phyloP scores from a whole-genome alignment of 257 asterid genomes.

The Gardenia jasminoides region DNA sequence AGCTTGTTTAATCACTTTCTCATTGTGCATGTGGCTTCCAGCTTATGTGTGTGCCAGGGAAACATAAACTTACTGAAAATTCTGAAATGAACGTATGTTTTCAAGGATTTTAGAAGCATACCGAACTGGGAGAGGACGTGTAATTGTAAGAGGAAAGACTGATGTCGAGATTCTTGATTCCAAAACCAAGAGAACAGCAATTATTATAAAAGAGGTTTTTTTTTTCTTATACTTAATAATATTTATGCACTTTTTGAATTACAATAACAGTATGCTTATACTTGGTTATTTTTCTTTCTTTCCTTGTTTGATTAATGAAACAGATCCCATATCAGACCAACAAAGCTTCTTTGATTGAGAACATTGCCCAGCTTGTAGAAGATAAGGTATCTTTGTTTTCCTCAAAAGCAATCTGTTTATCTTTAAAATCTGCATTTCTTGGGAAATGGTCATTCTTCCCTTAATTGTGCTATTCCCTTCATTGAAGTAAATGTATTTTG shows the following conservation, averaged over 20 bases:
- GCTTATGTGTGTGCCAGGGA: not conserved
- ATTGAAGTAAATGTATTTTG: not conserved
- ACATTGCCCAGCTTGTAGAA: constrained; percentile 95
- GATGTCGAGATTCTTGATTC: constrained; percentile 85
- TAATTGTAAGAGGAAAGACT: constrained; percentile 91
- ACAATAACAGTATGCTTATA: not conserved
- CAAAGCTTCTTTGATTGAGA: constrained; percentile 93
- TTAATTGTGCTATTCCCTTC: constrained; percentile 2
- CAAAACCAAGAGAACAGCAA: constrained; percentile 78
- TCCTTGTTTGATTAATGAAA: constrained; percentile 26
- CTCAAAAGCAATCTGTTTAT: not conserved
- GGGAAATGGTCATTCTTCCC: not conserved
- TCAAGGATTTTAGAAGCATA: constrained; percentile 89
- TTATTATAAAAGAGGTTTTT: constrained; percentile 90
- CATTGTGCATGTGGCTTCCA: not conserved
- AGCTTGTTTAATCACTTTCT: not conserved
- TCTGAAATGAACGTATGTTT: constrained; percentile 18
- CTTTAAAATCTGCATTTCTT: not conserved
- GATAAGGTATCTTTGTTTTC: constrained; percentile 53
- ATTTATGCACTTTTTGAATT: not conserved
- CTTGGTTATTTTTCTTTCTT: not conserved
- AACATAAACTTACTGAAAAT: not conserved
- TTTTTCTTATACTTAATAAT: constrained; percentile 7
- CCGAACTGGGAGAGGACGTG: constrained; percentile 91
- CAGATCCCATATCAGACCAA: constrained; percentile 98